Conservation (phyloP, 106 monocot genomes). For the Dendrobium chrysotoxum region DNA sequence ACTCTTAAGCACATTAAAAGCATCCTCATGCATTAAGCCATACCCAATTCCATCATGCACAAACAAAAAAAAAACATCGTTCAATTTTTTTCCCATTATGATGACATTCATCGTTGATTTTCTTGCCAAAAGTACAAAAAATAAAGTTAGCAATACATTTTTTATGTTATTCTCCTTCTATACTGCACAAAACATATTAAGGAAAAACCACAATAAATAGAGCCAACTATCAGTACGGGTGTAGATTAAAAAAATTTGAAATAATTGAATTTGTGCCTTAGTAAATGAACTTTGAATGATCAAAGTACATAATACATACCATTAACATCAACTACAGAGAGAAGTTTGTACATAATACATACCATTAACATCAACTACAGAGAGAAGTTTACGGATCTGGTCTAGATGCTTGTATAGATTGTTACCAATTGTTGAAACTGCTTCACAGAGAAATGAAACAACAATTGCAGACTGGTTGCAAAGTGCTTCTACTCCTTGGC, state of each 20-base stretch:
- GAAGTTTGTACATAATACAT: constrained; percentile 16
- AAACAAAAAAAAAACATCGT: not conserved
- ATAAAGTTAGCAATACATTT: not conserved
- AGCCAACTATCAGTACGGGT: not conserved
- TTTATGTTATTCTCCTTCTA: not conserved
- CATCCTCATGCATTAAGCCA: not conserved
- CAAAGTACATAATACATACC: too few species aligned
- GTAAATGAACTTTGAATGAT: not conserved
- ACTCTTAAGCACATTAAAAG: not conserved
- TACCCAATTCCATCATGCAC: not conserved
- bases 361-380: constrained; percentile 34
- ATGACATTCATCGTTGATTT: not conserved
- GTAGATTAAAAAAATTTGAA: not conserved
- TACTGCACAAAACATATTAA: not conserved
- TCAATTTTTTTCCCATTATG: not conserved
- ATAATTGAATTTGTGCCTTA: not conserved
- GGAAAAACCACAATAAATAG: not conserved
- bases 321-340: constrained; percentile 22
- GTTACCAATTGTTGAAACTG: constrained; percentile 86
- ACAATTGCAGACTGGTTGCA: constrained; percentile 31
- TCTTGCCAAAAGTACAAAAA: not conserved
- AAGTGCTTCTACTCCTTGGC: constrained; percentile 6
- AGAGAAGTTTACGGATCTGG: constrained; percentile 48
- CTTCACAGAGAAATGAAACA: constrained; percentile 82
- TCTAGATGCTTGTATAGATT: constrained; percentile 67